These are phyloP conservation scores for Syzygium oleosum DNA, from an alignment of 345 rosid genomes.

Conservation along the genomic window DNA sequence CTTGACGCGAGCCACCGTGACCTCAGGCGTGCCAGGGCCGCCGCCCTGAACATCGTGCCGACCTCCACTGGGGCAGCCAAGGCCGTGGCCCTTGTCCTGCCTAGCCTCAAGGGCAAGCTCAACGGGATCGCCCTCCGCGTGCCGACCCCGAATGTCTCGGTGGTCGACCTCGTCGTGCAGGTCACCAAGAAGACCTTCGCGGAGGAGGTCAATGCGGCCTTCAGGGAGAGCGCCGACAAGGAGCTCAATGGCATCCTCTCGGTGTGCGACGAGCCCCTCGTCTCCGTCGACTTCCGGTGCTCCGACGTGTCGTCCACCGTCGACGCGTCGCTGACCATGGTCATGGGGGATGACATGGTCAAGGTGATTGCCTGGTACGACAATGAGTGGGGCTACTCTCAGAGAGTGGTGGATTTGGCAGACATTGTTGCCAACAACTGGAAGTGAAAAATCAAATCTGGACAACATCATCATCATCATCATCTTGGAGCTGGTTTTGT, in stretches of 20 bases:
- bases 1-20: conserved; percentile 96
- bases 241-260: conserved; percentile 79
- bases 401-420: conserved; percentile 95
- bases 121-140: conserved; percentile 96
- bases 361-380: conserved; percentile 98
- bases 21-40: conserved; percentile 94
- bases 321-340: conserved; percentile 89
- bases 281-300: conserved; percentile 93
- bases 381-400: conserved; percentile 98
- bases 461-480: background rate
- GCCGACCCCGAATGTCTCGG: conserved; percentile 94
- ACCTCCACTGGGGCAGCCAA: conserved; percentile 97
- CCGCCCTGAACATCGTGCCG: conserved; percentile 91
- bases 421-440: conserved; percentile 84
- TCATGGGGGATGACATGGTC: conserved; percentile 99
- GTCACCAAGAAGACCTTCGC: conserved; percentile 91
- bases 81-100: conserved; percentile 94
- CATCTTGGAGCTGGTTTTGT: background rate
- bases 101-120: conserved; percentile 82
- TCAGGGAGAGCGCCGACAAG: conserved; percentile 72
- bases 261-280: conserved; percentile 93
- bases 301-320: conserved; percentile 76
- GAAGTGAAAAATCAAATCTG: conserved; percentile 32
- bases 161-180: conserved; percentile 88
- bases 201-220: conserved; percentile 89